A percentile compares a stretch with the other conserved stretches of the same genome.
These are phyloP conservation scores for Arthrobotrys sphaeroides DNA, from an alignment of 2,329 filamentous ascomycete genomes.

Conservation along the genomic window DNA sequence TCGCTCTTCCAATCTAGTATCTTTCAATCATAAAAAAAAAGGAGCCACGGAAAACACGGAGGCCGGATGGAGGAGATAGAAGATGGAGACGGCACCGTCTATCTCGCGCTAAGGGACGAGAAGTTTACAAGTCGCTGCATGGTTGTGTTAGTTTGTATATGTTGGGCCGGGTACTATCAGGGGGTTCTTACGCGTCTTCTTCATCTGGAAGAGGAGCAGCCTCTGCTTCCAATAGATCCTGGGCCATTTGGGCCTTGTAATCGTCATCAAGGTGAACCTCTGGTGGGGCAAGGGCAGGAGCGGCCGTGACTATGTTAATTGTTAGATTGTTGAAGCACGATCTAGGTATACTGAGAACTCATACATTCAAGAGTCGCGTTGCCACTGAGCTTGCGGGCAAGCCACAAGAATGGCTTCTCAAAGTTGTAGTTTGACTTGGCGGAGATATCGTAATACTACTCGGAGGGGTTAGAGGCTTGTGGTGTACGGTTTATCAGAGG, in stretches of 20 bases:
- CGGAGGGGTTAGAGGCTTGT: neutral
- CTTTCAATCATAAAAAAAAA: conserved; percentile 10
- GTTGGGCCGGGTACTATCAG: neutral
- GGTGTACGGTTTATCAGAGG: neutral
- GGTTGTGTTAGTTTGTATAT: neutral
- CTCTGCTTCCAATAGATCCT: conserved; percentile 86
- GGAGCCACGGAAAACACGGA: neutral
- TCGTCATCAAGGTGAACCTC: conserved; percentile 87
- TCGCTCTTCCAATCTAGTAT: conserved; percentile 18
- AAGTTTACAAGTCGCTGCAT: conserved; percentile 57
- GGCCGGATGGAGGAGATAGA: neutral
- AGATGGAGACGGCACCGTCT: neutral
- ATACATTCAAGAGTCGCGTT: conserved; percentile 80
- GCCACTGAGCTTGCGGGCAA: conserved; percentile 96
- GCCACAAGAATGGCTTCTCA: conserved; percentile 99
- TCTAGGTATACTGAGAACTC: conserved; percentile 52
- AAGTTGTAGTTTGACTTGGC: conserved; percentile 99
- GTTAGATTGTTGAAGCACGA: neutral
- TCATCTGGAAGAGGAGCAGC: conserved; percentile 90
- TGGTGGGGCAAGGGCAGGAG: conserved; percentile 90
- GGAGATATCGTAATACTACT: conserved; percentile 93
- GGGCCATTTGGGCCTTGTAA: conserved; percentile 79
- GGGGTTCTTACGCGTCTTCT: conserved; percentile 72
- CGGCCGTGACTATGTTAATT: conserved; percentile 78
- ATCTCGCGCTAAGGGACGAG: neutral